Conservation (phyloP, 306 rosid genomes). For the Corylus heterophylla region DNA sequence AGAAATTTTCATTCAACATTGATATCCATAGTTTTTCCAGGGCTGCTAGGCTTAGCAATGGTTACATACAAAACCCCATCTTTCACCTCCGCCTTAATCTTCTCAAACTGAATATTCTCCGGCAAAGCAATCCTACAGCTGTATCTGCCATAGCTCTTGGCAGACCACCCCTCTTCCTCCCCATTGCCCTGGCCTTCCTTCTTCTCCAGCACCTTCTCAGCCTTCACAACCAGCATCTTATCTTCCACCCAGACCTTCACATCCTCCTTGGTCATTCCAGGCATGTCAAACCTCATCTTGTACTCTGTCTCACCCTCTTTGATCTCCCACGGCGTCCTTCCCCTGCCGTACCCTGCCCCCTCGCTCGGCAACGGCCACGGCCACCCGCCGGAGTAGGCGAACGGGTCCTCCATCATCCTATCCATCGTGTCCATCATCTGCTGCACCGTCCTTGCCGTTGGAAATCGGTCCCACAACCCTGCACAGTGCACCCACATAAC, state of each 20-base stretch:
- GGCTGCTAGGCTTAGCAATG: conserved; percentile 49
- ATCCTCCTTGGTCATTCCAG: conserved; percentile 80
- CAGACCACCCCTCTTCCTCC: conserved; percentile 55
- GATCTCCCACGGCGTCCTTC: conserved; percentile 89
- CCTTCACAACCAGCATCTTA: conserved; percentile 75
- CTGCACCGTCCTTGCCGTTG: conserved; percentile 71
- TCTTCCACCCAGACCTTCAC: conserved; percentile 90
- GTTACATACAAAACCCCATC: conserved; percentile 82
- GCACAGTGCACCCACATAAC: background rate
- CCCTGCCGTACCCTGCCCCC: conserved; percentile 48
- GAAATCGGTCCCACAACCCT: conserved; percentile 85
- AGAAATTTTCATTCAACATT: conserved; percentile 46
- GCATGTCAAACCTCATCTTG: conserved; percentile 93
- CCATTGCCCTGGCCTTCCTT: conserved; percentile 11
- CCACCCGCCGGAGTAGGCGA: conserved; percentile 47
- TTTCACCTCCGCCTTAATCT: conserved; percentile 74
- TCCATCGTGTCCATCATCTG: conserved; percentile 94
- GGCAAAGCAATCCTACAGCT: conserved; percentile 72
- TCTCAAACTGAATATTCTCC: conserved; percentile 66
- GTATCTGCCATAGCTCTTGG: conserved; percentile 75
- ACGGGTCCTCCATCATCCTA: conserved; percentile 75
- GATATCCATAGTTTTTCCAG: conserved; percentile 47
- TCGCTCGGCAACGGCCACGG: conserved; percentile 39
- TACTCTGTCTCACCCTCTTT: conserved; percentile 65
- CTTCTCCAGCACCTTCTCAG: conserved; percentile 49